Percentiles rank a stretch among this genome's conserved stretches.
These are phyloP conservation scores for Blastobotrys peoriensis DNA, from an alignment of 805 yeast species.

Conservation along the genomic window DNA sequence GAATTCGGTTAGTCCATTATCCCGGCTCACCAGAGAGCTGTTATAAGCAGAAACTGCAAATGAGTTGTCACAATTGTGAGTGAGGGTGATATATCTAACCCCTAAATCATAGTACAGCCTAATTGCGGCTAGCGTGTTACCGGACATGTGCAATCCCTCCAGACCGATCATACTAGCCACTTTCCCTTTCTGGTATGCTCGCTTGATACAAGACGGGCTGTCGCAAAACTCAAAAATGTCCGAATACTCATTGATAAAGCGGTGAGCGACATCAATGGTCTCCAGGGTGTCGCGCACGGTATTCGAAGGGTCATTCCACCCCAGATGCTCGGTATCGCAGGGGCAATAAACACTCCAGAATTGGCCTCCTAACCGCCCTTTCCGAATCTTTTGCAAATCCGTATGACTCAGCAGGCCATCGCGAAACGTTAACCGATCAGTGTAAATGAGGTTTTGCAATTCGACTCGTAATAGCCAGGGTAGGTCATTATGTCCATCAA, in stretches of 20 bases:
- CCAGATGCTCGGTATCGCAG: constrained; percentile 30
- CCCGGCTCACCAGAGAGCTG: constrained; percentile 40
- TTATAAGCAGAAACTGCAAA: constrained; percentile 52
- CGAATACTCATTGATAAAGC: constrained; percentile 40
- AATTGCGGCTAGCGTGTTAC: constrained; percentile 42
- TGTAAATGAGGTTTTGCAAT: constrained; percentile 39
- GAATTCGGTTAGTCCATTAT: constrained; percentile 38
- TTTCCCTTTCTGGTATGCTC: constrained; percentile 30
- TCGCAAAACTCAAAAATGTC: constrained; percentile 36
- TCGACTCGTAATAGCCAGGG: constrained; percentile 45
- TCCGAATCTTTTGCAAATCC: constrained; percentile 36
- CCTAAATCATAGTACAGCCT: constrained; percentile 46
- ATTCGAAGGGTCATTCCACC: constrained; percentile 39
- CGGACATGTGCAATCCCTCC: constrained; percentile 51
- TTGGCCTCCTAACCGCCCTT: constrained; percentile 45
- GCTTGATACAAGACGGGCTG: constrained; percentile 38
- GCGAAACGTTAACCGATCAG: constrained; percentile 36
- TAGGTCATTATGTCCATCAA: constrained; percentile 47
- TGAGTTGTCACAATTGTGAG: constrained; percentile 53
- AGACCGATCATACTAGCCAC: constrained; percentile 47
- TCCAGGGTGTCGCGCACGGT: constrained; percentile 50
- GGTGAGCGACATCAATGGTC: constrained; percentile 45
- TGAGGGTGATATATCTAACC: constrained; percentile 47
- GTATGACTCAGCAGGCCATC: constrained; percentile 39
- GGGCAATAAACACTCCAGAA: constrained; percentile 47